Evolutionary conservation across 352 stramenopile genomes (phyloP), one percentile per base, ranked within the genome.

Genomic region (Phytophthora palmivora): DNA sequence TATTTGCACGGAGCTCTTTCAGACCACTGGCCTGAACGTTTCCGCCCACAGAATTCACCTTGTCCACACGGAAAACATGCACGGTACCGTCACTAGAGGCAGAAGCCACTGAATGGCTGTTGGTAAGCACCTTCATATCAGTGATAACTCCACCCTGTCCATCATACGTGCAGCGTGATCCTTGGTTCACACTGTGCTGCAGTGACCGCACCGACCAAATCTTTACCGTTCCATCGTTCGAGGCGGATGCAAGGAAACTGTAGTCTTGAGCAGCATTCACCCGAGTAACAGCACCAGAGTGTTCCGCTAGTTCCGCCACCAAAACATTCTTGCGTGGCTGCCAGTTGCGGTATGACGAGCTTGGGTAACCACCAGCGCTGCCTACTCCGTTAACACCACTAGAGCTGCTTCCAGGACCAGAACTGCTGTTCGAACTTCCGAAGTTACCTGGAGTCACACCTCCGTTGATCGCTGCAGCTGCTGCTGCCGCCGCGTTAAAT

Each of bases 31-130:
- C 72, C 15, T 92, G 83, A 51, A 91, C 88, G 44, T 91, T 93
- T 14, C 81, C 81, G 28, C 76, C 79, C 11, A 79, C 72, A 6
- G 79, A 67, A 57, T 76, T 90, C 36, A 95, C 80, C 33, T 96
- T 89, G 52, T 99, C 97, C 49, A 99, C 94, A 41, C 95, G 87
- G 86, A 98, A 99, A 3, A 99, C 91, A 68, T 99, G 97, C 12
- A 99, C 79, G 12, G 80, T 94, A 8, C 89, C 95, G 42, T 97
- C 92, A 45, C 82, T 95, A 2, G 82, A 96, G 3, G 85, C 87
- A 2, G 89, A 97, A 18, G 95, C 96, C 21, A 99, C 87, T 19
- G 95, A 98, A 70, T 99, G 96, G 44, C 82, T 97, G 58, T 98
- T 98, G 47, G 99, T 96, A 12, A 99, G 63, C 61, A 98, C 94